Base-by-base conservation (phyloP, 2,329 filamentous ascomycete species). In the Lizonia empirigonia region DNA sequence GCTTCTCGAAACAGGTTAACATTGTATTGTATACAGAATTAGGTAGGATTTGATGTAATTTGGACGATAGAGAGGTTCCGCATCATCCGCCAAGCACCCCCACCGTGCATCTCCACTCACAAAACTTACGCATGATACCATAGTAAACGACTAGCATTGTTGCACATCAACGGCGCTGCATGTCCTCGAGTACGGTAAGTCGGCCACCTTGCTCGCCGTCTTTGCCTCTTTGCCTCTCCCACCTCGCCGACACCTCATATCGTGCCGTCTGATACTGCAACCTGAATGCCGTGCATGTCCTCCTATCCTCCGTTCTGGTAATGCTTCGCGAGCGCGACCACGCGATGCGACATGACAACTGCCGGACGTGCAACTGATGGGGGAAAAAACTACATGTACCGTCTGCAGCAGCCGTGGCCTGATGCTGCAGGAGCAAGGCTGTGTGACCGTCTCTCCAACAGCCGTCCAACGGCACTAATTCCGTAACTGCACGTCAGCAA, bases 401-500 rank as follows among this genome's bases (percentile, higher is more conserved):
- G 7, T 16, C 16, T 18, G 32, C 32, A 19, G 15, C 16, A 20
- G 13, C 18, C 10, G 18, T 23, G 19, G 34, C 16, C 15, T 34
- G 32, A 15, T 36, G 7, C 23, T 38, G 22, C 34, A 34, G 4
- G 18, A 16, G 20, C 30, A 20, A 26, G 1, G 32, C 41, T 24
- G 34, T 39, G 27, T 19, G 24, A 29, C 34, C 10, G 38, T 7
- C 13, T 19, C 16, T 29, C 13, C 34, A 33, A 38, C 10, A 9
- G 16, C 5, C 18, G 5, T 18, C 24, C 22, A 8, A 39, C 32
- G 37, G 42, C 8, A 8, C 32, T 22, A 15, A 42, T 32, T 47
- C 42, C 38, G 42, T 3, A 5, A 13, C 16, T 52, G 49, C 44
- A 47, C 36, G 42, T 42, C 33, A 52, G 49, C 49, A 41, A 32